phyloP scores from a whole-genome alignment of 176 grass and related monocot species.

The Panicum miliaceum region DNA sequence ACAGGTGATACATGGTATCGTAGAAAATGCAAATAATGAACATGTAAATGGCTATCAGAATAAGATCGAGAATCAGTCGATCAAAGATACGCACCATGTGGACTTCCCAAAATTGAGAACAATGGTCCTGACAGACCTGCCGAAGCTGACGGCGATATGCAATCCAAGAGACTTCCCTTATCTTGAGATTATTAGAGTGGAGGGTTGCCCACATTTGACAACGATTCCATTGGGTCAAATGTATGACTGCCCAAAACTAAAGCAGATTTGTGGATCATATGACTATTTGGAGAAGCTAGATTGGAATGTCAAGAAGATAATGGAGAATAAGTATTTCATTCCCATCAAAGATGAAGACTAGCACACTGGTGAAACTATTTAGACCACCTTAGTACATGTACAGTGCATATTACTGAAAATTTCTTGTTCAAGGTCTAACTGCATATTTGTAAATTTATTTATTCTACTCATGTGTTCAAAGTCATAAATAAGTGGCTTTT shows the following conservation, averaged over 20 bases:
- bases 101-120: slow-evolving; percentile 60
- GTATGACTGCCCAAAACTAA: slow-evolving; percentile 43
- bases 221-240: slow-evolving; percentile 47
- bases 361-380: neutral
- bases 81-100: slow-evolving; percentile 9
- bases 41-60: slow-evolving; percentile 23
- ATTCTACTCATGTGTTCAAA: slow-evolving; percentile 21
- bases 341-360: slow-evolving; percentile 45
- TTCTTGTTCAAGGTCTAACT: neutral
- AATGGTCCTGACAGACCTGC: slow-evolving; percentile 57
- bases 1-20: slow-evolving; percentile 41
- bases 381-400: neutral
- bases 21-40: slow-evolving; percentile 40
- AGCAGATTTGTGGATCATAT: slow-evolving; percentile 63
- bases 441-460: neutral
- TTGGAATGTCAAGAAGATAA: slow-evolving; percentile 36
- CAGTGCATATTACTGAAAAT: neutral
- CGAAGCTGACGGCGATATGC: slow-evolving; percentile 57
- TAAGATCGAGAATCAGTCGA: neutral
- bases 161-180: slow-evolving; percentile 51
- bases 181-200: slow-evolving; percentile 68
- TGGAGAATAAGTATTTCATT: slow-evolving; percentile 49
- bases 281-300: slow-evolving; percentile 54
- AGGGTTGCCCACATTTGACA: slow-evolving; percentile 48
- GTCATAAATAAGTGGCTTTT: slow-evolving; percentile 20